Base-by-base conservation (phyloP, 768 basidiomycete genomes). In the Amanita rubescens region DNA sequence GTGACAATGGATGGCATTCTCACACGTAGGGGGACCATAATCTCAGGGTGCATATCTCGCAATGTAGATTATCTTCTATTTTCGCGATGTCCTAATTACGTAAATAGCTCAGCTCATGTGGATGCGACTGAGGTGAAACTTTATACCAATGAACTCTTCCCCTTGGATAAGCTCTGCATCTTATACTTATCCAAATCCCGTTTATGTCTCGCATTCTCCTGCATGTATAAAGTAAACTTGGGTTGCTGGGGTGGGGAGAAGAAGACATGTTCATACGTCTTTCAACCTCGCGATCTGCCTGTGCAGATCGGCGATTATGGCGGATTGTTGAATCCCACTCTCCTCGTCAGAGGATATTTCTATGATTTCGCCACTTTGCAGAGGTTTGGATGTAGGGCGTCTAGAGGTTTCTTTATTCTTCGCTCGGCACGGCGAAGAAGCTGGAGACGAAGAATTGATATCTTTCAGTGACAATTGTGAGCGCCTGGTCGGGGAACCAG, bases 11-110 rank as follows among this genome's bases (percentile, higher is more conserved):
- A 42, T 33, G 20, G 10, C 33, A 24, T 7, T 70, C 84, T 38
- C 59, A 87, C 86, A 76, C 72, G 59, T 78, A 84, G 0, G 87
- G 86, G 7, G 70, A 69, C 82, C 83, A 85, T 78, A 88, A 80
- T 54, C 74, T 75, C 38, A 66, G 55, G 0, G 77, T 74, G 62
- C 87, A 90, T 38, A 90, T 77, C 55, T 84, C 84, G 61, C 87
- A 90, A 38, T 67, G 72, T 11, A 80, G 63, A 43, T 72, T 60
- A 22, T 87, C 85, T 27, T 80, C 78, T 0, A 88, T 55, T 33
- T 74, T 59, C 0, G 65, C 58, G n/a, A 67, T 22, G 55, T 75
- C 69, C 80, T 81, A 44, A 11, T 41, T 4, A 30, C 27, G 8
- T 8, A 30, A 15, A 19, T 25, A 32, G 20, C 14, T 32, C 41